Evolutionary conservation across 2,329 filamentous ascomycete species (phyloP).

Genomic region (Colletotrichum sp.): DNA sequence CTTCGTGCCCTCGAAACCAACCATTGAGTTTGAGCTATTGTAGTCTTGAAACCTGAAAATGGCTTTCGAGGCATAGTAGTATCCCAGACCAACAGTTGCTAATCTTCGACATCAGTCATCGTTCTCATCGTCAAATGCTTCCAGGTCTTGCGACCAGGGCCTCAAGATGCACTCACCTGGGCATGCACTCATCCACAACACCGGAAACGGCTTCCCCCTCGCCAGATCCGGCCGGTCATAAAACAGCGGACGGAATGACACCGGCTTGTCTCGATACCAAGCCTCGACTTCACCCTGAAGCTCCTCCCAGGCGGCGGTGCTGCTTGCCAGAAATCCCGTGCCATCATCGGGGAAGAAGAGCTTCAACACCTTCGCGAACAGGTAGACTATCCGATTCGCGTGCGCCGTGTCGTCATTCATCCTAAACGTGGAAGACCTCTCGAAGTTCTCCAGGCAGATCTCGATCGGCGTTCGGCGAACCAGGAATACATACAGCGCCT

Average conservation of each 20-base stretch:
- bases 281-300: conserved; percentile 25
- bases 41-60: conserved; percentile 22
- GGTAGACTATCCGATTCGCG: conserved; percentile 25
- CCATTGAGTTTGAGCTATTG: neutral
- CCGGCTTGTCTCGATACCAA: conserved; percentile 33
- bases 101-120: neutral
- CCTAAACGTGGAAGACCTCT: conserved; percentile 20
- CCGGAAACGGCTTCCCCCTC: conserved; percentile 33
- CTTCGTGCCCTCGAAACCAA: conserved; percentile 13
- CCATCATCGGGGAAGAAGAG: conserved; percentile 16
- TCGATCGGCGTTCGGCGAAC: conserved; percentile 23
- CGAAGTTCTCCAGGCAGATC: conserved; percentile 24
- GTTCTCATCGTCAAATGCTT: accelerated
- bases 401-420: conserved; percentile 22
- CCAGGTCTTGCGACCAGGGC: neutral
- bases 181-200: conserved; percentile 39
- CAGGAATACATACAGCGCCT: conserved; percentile 44
- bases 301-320: neutral
- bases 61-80: conserved; percentile 34
- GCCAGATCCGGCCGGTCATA: conserved; percentile 30
- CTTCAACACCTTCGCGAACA: conserved; percentile 28
- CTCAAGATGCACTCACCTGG: conserved; percentile 27
- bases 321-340: neutral
- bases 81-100: conserved; percentile 39
- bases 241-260: conserved; percentile 36